A percentile compares a stretch with the other conserved stretches of the same genome.
Evolutionary conservation across 1,284 basidiomycete genomes (phyloP).

Genomic region (Ganoderma meredithae): DNA sequence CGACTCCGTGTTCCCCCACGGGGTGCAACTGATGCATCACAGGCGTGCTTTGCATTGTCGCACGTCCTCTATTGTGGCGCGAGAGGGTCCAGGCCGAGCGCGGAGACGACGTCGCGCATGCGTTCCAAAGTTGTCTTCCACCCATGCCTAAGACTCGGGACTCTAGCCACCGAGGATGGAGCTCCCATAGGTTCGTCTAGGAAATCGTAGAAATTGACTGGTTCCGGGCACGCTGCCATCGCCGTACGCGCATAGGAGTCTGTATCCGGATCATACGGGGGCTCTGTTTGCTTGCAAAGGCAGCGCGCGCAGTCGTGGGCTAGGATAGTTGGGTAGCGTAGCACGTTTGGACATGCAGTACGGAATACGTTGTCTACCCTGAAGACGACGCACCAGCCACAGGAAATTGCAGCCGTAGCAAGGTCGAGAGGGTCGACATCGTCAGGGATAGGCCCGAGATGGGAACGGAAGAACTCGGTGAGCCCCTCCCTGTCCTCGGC

Average conservation of each 20-base stretch:
- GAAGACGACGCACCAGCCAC: neutral
- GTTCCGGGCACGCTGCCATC: no score
- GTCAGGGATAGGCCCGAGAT: neutral
- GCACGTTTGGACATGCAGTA: neutral
- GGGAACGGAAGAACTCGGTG: neutral
- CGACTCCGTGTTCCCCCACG: no score
- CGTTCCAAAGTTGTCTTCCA: no score
- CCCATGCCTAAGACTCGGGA: neutral
- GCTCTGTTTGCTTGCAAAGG: neutral
- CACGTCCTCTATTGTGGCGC: neutral
- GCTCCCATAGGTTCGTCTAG: no score
- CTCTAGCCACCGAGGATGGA: neutral
- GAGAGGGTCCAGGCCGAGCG: conserved; percentile 2
- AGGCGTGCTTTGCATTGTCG: neutral
- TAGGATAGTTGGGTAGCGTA: conserved; percentile 5
- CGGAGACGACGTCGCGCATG: neutral
- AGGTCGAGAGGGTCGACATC: neutral
- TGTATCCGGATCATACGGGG: no score
- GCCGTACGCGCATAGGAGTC: neutral
- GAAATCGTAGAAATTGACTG: no score
- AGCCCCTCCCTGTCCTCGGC: neutral
- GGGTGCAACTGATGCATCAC: neutral
- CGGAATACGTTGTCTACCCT: neutral
- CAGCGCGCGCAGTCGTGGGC: neutral
- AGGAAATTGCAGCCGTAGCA: neutral